Conservation (phyloP, 1,139 yeast species). For the Lodderomyces jiufengensis region DNA sequence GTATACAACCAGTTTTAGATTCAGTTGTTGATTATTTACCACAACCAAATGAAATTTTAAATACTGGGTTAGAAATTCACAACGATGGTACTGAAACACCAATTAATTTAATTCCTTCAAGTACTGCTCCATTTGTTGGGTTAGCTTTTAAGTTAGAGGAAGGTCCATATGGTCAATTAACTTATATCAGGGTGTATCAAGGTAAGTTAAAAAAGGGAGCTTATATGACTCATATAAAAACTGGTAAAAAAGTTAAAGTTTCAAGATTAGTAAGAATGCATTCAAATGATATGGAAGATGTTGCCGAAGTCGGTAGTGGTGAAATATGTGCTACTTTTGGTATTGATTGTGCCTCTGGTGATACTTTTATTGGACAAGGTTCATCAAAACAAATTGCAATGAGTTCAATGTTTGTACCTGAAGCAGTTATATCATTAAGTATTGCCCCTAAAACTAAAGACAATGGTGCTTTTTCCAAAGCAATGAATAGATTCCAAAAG, state of each 20-base stretch:
- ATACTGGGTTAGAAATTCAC: slow-evolving; percentile 79
- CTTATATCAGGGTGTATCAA: slow-evolving; percentile 95
- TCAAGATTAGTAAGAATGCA: slow-evolving; percentile 98
- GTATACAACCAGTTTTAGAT: slow-evolving; percentile 91
- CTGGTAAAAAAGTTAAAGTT: slow-evolving; percentile 91
- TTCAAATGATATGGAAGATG: slow-evolving; percentile 98
- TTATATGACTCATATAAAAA: slow-evolving; percentile 82
- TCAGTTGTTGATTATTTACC: slow-evolving; percentile 96
- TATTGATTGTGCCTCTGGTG: slow-evolving; percentile 99
- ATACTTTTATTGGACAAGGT: slow-evolving; percentile 77
- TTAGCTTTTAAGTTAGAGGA: slow-evolving; percentile 97
- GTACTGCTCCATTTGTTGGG: slow-evolving; percentile 83
- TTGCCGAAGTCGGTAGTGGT: slow-evolving; percentile 93
- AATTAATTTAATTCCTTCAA: slow-evolving; percentile 71
- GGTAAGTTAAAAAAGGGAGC: slow-evolving; percentile 90
- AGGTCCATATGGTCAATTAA: slow-evolving; percentile 95
- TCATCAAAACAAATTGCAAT: slow-evolving; percentile 76
- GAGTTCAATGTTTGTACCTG: slow-evolving; percentile 98
- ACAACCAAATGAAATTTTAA: slow-evolving; percentile 87
- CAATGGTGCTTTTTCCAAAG: slow-evolving; percentile 83
- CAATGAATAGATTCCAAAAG: slow-evolving; percentile 94
- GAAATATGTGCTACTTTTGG: slow-evolving; percentile 99
- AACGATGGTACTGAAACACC: slow-evolving; percentile 52
- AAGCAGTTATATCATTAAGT: slow-evolving; percentile 92
- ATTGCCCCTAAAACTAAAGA: slow-evolving; percentile 88